Evolutionary conservation across 305 asterid genomes (phyloP), one percentile per base, ranked within the genome.

Genomic region (Stenogyne calaminthoides): DNA sequence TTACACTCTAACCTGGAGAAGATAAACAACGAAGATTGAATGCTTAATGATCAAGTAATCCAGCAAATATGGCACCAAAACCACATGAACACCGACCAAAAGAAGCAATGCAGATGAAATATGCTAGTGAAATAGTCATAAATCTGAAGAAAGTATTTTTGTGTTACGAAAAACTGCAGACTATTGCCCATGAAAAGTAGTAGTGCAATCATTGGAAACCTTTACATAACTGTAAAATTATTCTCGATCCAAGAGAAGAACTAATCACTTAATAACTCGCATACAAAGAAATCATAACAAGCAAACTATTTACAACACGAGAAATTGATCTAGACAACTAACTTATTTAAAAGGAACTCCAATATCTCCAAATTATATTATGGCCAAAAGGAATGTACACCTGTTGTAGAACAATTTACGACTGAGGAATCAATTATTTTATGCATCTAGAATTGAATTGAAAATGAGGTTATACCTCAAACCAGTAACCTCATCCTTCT

Each of bases 1-100:
- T 65, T 83, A 75, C 72, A 62, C 70, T 76, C 86, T 74, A 73
- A 73, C 81, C 96, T 89, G 88, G 44, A 83, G 57, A 72, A 46
- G 22, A 67, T 66, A 67, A 27, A 66, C 64, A 67, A 76, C 32
- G 37, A 16, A 71, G 66, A 67, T 51, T 39, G 65, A 67, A 40
- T 22, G 52, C 32, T 25, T 51, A 42, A 25, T 29, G 57, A 70
- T 16, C 64, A 56, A 64, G 6, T 15, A 58, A 60, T 14, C 44
- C 65, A 51, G 27, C 6, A 68, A 22, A 64, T 32, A 44, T 40
- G 39, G n/a, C 39, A 65, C 34, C 74, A 70, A 15, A 70, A 25
- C 72, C 51, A 40, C 74, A 32, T 42, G 5, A 63, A 19, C 69
- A 15, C 25, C 37, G 22, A 9, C 39, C 58, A 56, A 42, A 44